These are phyloP conservation scores for Scheffersomyces quercinus DNA, from an alignment of 1,139 yeast genomes.

Conservation along the genomic window DNA sequence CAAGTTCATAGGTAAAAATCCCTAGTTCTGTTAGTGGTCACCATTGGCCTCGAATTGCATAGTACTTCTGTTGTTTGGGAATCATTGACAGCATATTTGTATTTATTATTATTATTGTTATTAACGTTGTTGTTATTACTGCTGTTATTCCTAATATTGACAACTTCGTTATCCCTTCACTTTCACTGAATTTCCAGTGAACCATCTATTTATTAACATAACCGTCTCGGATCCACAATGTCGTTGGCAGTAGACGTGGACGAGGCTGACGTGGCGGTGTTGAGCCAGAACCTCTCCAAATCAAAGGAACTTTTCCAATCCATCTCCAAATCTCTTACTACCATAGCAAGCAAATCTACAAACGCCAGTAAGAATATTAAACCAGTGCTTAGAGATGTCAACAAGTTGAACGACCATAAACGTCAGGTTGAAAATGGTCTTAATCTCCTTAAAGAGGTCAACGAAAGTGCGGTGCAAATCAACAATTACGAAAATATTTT, in stretches of 20 bases:
- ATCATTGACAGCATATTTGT: too few relatives aligned
- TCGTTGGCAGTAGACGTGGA: conserved; percentile 54
- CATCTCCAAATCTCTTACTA: conserved; percentile 56
- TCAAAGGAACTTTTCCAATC: conserved; percentile 58
- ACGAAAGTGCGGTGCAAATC: conserved; percentile 62
- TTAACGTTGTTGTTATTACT: too few relatives aligned
- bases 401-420: conserved; percentile 55
- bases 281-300: conserved; percentile 68
- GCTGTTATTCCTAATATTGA: too few relatives aligned
- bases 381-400: conserved; percentile 71
- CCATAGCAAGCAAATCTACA: conserved; percentile 57
- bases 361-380: conserved; percentile 65
- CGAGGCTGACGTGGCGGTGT: conserved; percentile 82
- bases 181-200: too few relatives aligned
- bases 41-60: too few relatives aligned
- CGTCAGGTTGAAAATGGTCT: conserved; percentile 63
- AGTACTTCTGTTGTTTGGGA: too few relatives aligned
- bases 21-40: too few relatives aligned
- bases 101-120: too few relatives aligned
- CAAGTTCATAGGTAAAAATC: too few relatives aligned
- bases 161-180: too few relatives aligned
- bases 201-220: too few relatives aligned
- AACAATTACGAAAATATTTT: conserved; percentile 51
- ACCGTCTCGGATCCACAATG: conserved; percentile 5
- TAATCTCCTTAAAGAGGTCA: conserved; percentile 60